A percentile compares a stretch with the other conserved stretches of the same genome.
These are phyloP conservation scores for Eucalyptus tenuipes DNA, from an alignment of 345 rosid genomes.

Conservation along the genomic window DNA sequence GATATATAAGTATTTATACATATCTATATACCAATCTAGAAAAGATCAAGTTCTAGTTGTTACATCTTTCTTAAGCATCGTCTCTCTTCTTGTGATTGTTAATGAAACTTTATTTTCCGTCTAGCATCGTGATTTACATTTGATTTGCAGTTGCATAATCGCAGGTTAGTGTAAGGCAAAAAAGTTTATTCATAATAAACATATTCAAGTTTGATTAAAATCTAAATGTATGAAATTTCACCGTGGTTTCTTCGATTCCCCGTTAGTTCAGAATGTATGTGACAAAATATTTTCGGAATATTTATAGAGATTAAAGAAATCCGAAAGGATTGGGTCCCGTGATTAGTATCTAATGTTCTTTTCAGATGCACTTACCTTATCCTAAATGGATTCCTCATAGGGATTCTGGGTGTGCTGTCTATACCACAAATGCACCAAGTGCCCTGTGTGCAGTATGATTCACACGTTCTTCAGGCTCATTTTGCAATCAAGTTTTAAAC, in stretches of 20 bases:
- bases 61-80: not conserved
- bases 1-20: too few species aligned
- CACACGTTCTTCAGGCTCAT: too few species aligned
- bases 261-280: not conserved
- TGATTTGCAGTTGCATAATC: not conserved
- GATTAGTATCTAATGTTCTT: not conserved
- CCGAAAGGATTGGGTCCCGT: not conserved
- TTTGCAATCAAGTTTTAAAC: not conserved
- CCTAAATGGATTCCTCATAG: not conserved
- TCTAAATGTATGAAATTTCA: not conserved
- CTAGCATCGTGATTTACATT: not conserved
- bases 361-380: not conserved
- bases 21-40: too few species aligned
- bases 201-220: too few species aligned
- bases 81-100: not conserved
- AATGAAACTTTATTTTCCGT: not conserved
- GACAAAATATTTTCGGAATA: not conserved
- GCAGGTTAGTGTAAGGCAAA: accelerated
- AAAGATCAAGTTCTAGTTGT: not conserved
- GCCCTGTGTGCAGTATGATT: not conserved
- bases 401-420: too few species aligned
- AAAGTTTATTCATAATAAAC: not conserved
- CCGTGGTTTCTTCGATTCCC: too few species aligned
- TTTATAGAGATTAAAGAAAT: not conserved
- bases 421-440: too few species aligned